A percentile compares a stretch with the other conserved stretches of the same genome.
Conservation (phyloP, 768 basidiomycete genomes). For the Tylopilus balloui region DNA sequence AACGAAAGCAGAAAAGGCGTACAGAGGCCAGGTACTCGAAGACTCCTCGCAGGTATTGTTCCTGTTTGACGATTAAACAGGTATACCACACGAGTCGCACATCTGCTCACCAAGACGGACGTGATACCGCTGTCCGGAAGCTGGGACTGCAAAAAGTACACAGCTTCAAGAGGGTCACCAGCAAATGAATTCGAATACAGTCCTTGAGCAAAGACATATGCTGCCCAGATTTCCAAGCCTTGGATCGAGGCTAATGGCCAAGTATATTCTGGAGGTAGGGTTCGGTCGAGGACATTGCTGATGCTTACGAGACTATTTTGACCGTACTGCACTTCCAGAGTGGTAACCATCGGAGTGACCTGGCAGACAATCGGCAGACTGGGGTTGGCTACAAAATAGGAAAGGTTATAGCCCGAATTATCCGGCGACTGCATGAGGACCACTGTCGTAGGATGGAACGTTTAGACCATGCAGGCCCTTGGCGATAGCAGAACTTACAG, state of each 20-base stretch:
- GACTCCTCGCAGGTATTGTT: not conserved
- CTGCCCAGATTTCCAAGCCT: not conserved
- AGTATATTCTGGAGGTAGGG: not conserved
- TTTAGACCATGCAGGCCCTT: not conserved
- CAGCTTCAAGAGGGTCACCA: not conserved
- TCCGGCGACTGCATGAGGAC: not conserved
- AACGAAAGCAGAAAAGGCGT: not conserved
- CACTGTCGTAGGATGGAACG: not conserved
- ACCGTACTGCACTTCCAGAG: not conserved
- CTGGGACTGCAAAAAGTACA: not conserved
- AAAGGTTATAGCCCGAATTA: not conserved
- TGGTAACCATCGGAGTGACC: not conserved
- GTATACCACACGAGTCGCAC: not conserved
- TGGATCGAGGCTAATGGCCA: not conserved
- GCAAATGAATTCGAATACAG: not conserved
- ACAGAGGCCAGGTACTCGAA: not conserved
- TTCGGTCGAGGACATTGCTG: not conserved
- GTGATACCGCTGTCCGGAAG: not conserved
- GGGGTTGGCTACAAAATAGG: not conserved
- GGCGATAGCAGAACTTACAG: not conserved
- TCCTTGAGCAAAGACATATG: not conserved
- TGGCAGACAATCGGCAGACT: not conserved
- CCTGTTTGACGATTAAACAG: not conserved
- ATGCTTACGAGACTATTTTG: not conserved
- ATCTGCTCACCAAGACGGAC: not conserved